A percentile compares a stretch with the other conserved stretches of the same genome.
Evolutionary conservation across 2,329 filamentous ascomycete species (phyloP).

Genomic region (Paraphaeosphaeria minitans): DNA sequence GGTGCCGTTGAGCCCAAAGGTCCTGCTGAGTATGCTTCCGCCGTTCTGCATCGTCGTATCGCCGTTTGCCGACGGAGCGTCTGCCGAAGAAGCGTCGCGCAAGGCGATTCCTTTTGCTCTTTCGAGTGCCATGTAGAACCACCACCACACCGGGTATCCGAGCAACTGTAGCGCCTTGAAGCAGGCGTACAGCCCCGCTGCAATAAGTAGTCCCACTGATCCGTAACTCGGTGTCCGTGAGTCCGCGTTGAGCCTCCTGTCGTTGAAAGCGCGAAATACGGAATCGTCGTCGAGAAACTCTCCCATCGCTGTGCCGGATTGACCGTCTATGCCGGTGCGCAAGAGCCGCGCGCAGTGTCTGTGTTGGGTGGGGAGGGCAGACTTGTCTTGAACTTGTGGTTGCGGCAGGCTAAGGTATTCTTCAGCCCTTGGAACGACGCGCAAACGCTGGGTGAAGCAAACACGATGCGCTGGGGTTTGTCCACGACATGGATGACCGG

Average conservation of each 20-base stretch:
- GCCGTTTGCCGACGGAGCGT: slow-evolving; percentile 13
- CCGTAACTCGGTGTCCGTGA: slow-evolving; percentile 17
- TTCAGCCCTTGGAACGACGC: slow-evolving; percentile 45
- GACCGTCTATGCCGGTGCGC: not conserved
- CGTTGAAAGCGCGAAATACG: slow-evolving; percentile 16
- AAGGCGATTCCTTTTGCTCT: slow-evolving; percentile 14
- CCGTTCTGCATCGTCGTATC: slow-evolving; percentile 27
- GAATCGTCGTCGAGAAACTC: slow-evolving; percentile 8
- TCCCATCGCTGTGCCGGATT: slow-evolving; percentile 6
- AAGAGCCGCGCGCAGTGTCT: not conserved
- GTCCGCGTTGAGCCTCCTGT: slow-evolving; percentile 13
- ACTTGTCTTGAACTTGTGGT: not conserved
- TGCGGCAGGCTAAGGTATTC: not conserved
- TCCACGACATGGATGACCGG: slow-evolving; percentile 43
- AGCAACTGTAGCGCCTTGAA: slow-evolving; percentile 34
- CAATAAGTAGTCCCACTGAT: slow-evolving; percentile 24
- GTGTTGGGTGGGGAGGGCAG: not conserved
- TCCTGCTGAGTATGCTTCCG: slow-evolving; percentile 33
- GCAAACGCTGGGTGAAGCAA: slow-evolving; percentile 35
- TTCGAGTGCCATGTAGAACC: slow-evolving; percentile 51
- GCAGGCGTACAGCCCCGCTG: slow-evolving; percentile 35
- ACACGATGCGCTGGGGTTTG: slow-evolving; percentile 29
- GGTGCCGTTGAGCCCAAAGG: slow-evolving; percentile 47
- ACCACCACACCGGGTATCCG: slow-evolving; percentile 51
- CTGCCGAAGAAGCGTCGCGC: slow-evolving; percentile 12